Evolutionary conservation across 768 basidiomycete genomes (phyloP), one percentile per base, ranked within the genome.

Genomic region (Psilocybe azurescens): DNA sequence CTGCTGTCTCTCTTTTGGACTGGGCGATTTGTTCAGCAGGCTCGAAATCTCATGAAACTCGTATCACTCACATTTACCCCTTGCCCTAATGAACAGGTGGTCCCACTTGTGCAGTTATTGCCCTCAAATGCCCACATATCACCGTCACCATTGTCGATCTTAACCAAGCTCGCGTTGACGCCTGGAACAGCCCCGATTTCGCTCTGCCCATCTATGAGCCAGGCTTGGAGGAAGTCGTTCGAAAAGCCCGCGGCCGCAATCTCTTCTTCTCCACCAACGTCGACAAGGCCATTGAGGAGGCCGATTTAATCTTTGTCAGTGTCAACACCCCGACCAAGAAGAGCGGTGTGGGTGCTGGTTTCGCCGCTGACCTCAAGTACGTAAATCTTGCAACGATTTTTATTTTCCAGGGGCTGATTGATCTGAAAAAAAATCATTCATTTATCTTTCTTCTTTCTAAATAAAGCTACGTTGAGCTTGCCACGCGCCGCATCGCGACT

Each of bases 261-360:
- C 88, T 99, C 65, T 97, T 97, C 81, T 99, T 99, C 84, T 91
- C 91, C 46, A 96, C 95, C 51, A 89, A 99, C 66, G 93, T 99
- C 65, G 94, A 97, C 76, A 89, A 89, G 74, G 95, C 83, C 62
- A 97, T 99, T 73, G 85, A 80, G 65, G 96, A 97, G 77, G 97
- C 97, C 36, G 95, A 99, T 74, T 88, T 99, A 66, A 97, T 99
- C 78, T 99, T 99, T 74, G 97, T 99, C 73, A 93, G 91, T 60
- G 97, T 99, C 70, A 99, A 99, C 80, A 99, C 97, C 8, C 97
- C 97, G 18, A 99, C 97, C 58, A 99, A 99, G 86, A 98, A 97
- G 85, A 86, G 85, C 53, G 97, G 97, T 76, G 91, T 99, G 53
- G 97, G 97, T 70, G 96, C 96, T 63, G 97, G 97, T 60, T 97